These are phyloP conservation scores for Yamadazyma ubonensis DNA, from an alignment of 805 yeast genomes.

Conservation along the genomic window DNA sequence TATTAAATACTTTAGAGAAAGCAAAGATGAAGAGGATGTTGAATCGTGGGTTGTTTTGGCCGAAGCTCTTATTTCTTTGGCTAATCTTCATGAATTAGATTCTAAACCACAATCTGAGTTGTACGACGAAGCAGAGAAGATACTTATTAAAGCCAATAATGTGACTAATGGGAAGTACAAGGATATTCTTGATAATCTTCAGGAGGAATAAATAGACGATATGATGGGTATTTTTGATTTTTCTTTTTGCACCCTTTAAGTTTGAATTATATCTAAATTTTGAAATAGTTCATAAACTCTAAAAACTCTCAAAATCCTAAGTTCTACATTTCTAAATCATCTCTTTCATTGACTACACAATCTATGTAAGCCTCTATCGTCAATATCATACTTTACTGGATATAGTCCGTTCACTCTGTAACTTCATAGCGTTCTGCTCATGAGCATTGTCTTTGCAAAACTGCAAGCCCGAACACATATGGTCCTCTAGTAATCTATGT, in stretches of 20 bases:
- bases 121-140: constrained; percentile 68
- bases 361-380: not conserved
- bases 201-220: constrained; percentile 3
- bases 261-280: no score
- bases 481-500: constrained; percentile 85
- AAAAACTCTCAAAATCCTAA: no score
- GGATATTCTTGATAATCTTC: constrained; percentile 57
- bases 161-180: constrained; percentile 77
- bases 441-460: constrained; percentile 80
- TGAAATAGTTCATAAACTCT: no score
- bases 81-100: constrained; percentile 67
- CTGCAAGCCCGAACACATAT: constrained; percentile 73
- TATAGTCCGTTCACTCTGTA: constrained; percentile 83
- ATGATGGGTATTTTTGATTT: not conserved
- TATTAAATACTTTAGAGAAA: constrained; percentile 52
- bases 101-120: constrained; percentile 63
- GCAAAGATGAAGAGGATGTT: constrained; percentile 62
- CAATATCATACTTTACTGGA: constrained; percentile 24
- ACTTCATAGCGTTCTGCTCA: constrained; percentile 78
- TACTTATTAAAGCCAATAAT: constrained; percentile 69
- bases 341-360: not conserved
- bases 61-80: constrained; percentile 79
- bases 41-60: constrained; percentile 75
- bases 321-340: not conserved
- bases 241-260: no score